Conservation (phyloP, 257 asterid species). For the Rauvolfia tetraphylla region DNA sequence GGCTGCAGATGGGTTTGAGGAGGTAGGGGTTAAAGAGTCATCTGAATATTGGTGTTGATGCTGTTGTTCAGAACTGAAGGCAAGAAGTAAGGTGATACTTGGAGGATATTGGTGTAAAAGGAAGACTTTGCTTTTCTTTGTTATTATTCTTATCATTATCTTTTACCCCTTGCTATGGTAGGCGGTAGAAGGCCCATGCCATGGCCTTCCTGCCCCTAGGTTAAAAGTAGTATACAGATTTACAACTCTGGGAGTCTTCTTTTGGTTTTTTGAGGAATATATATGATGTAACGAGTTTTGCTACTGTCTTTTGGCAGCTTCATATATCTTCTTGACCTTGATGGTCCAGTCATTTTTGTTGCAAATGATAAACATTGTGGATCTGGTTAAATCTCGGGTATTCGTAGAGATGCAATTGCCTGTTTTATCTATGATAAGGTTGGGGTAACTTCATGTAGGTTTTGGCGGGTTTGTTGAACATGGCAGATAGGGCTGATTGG, state of each 20-base stretch:
- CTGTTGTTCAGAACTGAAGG: background rate
- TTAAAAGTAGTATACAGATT: background rate
- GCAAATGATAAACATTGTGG: background rate
- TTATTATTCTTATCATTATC: background rate
- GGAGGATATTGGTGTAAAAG: background rate
- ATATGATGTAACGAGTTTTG: background rate
- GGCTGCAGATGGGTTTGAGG: background rate
- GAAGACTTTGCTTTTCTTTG: background rate
- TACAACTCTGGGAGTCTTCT: background rate
- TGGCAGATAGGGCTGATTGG: conserved; percentile 95
- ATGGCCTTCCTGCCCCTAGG: background rate
- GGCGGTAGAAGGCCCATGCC: too few species aligned
- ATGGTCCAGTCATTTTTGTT: background rate
- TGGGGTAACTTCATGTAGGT: conserved; percentile 40
- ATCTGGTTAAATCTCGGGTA: background rate
- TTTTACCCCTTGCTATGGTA: background rate
- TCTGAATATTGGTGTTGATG: background rate
- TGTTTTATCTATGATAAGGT: background rate
- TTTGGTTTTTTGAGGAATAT: background rate
- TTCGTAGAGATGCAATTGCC: background rate
- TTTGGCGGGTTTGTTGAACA: conserved; percentile 85
- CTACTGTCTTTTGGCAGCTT: background rate
- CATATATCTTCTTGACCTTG: background rate
- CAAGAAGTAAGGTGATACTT: background rate
- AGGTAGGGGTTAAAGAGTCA: background rate